A percentile compares a stretch with the other conserved stretches of the same genome.
Evolutionary conservation across 2,329 filamentous ascomycete genomes (phyloP).

Genomic region (Paracoccidioides lutzii): DNA sequence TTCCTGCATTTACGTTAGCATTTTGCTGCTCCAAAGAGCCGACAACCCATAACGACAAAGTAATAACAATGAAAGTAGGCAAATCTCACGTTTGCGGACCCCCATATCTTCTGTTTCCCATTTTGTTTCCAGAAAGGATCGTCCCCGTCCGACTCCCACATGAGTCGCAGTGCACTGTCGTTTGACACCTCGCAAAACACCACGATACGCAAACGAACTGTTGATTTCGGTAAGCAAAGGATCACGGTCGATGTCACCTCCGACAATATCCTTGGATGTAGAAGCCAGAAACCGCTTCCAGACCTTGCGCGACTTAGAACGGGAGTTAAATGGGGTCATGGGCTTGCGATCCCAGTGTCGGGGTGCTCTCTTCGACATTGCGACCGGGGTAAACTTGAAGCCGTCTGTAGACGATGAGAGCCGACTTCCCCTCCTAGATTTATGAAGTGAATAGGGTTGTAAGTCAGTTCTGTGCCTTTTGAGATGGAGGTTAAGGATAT

Average conservation of each 20-base stretch:
- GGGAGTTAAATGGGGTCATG: conserved; percentile 27
- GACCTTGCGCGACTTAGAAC: conserved; percentile 31
- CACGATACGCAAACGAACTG: conserved; percentile 18
- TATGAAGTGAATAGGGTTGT: neutral
- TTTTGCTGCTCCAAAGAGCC: no score
- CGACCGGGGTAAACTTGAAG: conserved; percentile 32
- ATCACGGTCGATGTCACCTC: conserved; percentile 13
- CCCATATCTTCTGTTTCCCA: conserved; percentile 24
- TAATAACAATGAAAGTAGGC: neutral
- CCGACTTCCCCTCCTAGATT: neutral
- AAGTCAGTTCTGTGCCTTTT: neutral
- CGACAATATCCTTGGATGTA: conserved; percentile 15
- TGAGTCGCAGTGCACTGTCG: conserved; percentile 19
- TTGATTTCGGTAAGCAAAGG: conserved; percentile 20
- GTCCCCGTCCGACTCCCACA: conserved; percentile 13
- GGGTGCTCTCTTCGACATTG: conserved; percentile 20
- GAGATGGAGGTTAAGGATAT: neutral
- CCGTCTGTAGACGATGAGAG: conserved; percentile 8
- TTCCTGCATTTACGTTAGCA: neutral
- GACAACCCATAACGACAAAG: neutral
- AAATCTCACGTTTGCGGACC: conserved; percentile 20
- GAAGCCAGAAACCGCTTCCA: conserved; percentile 33
- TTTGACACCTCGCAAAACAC: conserved; percentile 25
- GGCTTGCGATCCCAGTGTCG: conserved; percentile 35
- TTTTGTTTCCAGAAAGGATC: conserved; percentile 30